Evolutionary conservation across 768 basidiomycete species (phyloP), one percentile per base, ranked within the genome.

Genomic region (Rubroboletus pulcherrimus): DNA sequence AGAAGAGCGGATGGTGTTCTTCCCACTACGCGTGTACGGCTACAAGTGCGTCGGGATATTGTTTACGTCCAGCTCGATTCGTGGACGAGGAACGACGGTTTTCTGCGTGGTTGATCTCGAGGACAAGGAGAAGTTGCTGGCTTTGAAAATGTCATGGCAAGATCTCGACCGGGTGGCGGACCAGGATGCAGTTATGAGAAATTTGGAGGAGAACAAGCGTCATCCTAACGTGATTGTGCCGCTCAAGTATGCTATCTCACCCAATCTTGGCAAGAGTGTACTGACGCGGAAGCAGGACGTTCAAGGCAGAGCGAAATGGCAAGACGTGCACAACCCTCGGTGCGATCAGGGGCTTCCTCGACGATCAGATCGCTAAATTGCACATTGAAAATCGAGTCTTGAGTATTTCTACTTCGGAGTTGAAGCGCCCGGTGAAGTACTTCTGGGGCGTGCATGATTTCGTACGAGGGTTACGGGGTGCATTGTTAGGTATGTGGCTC

Each of bases 371-470:
- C 7, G 45, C 7, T 6, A 47, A 11, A 1, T 2, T 30, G 43
- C 8, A 5, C 2, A 9, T 44, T 9, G 26, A 44, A 7, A 44
- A 44, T 5, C 45, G 45, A 3, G 45, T 33, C 7, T 8, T 46
- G 44, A 45, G 10, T 0, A 3, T 44, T 5, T 44, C 29, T 3
- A 2, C 42, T 1, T 58, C 50, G 4, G 50, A 60, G 7, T 17
- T 61, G 43, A 55, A 53, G 38, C 54, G 56, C 0, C 62, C 54
- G 0, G 59, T 63, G 21, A 31, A 38, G 15, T 63, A 53, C 17
- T 63, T 64, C 21, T 60, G 62, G 59, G 50, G 59, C 0, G 31
- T 63, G 7, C 57, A 64, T 24, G 63, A 61, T 17, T 65, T 65
- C 40, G 57, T 63, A 4, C 63, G 53, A 33, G 62, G 57, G 2